Evolutionary conservation across 805 yeast genomes (phyloP).

Genomic region (Candida hungchunana): DNA sequence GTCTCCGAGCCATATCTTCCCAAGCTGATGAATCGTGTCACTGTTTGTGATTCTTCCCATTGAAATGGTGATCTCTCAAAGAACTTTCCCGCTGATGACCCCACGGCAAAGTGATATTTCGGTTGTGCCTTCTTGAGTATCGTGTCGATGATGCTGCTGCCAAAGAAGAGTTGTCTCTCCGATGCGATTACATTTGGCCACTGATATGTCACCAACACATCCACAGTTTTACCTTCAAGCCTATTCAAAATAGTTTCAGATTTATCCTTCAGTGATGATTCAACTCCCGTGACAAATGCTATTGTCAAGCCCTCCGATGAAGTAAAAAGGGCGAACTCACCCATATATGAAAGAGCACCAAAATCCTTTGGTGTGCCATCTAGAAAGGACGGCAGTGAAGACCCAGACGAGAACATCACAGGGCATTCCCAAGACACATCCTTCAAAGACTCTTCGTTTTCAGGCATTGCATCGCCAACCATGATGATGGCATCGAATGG

Average conservation of each 20-base stretch:
- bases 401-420: conserved; percentile 23
- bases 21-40: conserved; percentile 63
- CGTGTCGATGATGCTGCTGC: conserved; percentile 42
- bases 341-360: conserved; percentile 11
- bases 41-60: conserved; percentile 42
- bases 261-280: conserved; percentile 11
- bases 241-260: conserved; percentile 26
- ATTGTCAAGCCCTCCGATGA: conserved; percentile 43
- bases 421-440: conserved; percentile 12
- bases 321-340: conserved; percentile 34
- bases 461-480: conserved; percentile 40
- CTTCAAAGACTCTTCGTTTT: neutral
- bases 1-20: conserved; percentile 53
- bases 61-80: conserved; percentile 54
- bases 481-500: conserved; percentile 57
- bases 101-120: conserved; percentile 61
- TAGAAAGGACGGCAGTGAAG: conserved; percentile 11
- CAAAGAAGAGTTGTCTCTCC: conserved; percentile 41
- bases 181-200: conserved; percentile 57
- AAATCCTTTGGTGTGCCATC: conserved; percentile 5
- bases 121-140: conserved; percentile 47
- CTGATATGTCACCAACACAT: conserved; percentile 52
- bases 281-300: conserved; percentile 39
- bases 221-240: conserved; percentile 33
- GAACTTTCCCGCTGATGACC: conserved; percentile 43